phyloP scores from a whole-genome alignment of 345 rosid genomes.

The Salix udensis region DNA sequence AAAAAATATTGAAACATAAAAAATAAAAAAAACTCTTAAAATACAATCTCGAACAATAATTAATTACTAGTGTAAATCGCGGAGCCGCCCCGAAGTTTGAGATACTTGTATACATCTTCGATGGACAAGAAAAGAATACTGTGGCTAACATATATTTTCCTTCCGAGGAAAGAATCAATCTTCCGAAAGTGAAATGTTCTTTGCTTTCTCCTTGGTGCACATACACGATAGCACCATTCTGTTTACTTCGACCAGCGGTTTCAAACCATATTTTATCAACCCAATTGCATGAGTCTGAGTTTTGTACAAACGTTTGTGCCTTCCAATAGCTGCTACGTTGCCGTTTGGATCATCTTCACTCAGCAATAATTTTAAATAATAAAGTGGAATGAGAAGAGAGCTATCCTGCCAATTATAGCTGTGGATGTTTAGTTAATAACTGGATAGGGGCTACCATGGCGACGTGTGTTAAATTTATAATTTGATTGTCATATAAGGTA shows the following conservation, averaged over 20 bases:
- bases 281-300: background rate
- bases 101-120: background rate
- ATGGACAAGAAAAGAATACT: background rate
- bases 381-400: too few species aligned
- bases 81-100: background rate
- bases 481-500: too few species aligned
- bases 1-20: too few species aligned
- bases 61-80: too few species aligned
- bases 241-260: background rate
- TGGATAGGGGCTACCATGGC: too few species aligned
- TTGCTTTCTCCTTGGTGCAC: conserved; percentile 29
- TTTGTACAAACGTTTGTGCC: background rate
- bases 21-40: too few species aligned
- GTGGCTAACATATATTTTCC: background rate
- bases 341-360: too few species aligned
- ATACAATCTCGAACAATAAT: too few species aligned
- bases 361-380: too few species aligned
- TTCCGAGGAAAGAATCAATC: background rate
- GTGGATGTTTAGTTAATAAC: too few species aligned
- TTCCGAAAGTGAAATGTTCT: conserved; percentile 18
- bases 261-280: background rate
- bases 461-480: too few species aligned
- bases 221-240: conserved; percentile 8
- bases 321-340: background rate
- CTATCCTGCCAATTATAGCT: too few species aligned